Percentiles rank a stretch among this genome's conserved stretches.
Evolutionary conservation across 108 stramenopile genomes (phyloP).

Genomic region (Epithemia pelagica): DNA sequence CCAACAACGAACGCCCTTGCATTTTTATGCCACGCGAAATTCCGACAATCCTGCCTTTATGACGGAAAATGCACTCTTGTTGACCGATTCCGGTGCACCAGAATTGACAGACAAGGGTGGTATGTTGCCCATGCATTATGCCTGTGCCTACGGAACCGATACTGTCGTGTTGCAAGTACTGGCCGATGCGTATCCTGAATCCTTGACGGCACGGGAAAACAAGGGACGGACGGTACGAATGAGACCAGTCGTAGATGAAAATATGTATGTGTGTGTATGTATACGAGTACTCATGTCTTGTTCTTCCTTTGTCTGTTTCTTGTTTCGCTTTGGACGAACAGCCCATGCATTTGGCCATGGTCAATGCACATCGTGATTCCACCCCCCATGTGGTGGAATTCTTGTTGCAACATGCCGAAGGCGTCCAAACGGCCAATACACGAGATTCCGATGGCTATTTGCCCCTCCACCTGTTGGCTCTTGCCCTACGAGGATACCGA

Average conservation of each 20-base stretch:
- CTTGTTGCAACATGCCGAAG: constrained; percentile 38
- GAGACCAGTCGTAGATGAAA: no score
- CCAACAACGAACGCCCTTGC: constrained; percentile 60
- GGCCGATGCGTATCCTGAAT: constrained; percentile 56
- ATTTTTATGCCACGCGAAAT: constrained; percentile 55
- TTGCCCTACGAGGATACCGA: constrained; percentile 34
- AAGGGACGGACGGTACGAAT: constrained; percentile 52
- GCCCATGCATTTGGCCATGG: constrained; percentile 82
- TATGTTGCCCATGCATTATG: constrained; percentile 82
- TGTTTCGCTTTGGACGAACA: no score
- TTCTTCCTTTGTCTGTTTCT: no score
- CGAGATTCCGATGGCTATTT: constrained; percentile 67
- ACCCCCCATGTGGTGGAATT: constrained; percentile 60
- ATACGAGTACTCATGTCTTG: no score
- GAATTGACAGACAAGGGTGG: constrained; percentile 50
- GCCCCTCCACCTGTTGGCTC: constrained; percentile 62
- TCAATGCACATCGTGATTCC: constrained; percentile 72
- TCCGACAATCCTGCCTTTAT: constrained; percentile 29
- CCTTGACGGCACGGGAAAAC: constrained; percentile 48
- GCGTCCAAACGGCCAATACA: constrained; percentile 38
- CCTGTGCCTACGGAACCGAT: constrained; percentile 68
- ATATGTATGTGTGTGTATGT: no score
- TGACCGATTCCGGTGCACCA: constrained; percentile 39
- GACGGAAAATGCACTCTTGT: constrained; percentile 29
- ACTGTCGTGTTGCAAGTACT: constrained; percentile 57